Conservation (phyloP, 2,329 filamentous ascomycete species). For the Diplodia mutila region DNA sequence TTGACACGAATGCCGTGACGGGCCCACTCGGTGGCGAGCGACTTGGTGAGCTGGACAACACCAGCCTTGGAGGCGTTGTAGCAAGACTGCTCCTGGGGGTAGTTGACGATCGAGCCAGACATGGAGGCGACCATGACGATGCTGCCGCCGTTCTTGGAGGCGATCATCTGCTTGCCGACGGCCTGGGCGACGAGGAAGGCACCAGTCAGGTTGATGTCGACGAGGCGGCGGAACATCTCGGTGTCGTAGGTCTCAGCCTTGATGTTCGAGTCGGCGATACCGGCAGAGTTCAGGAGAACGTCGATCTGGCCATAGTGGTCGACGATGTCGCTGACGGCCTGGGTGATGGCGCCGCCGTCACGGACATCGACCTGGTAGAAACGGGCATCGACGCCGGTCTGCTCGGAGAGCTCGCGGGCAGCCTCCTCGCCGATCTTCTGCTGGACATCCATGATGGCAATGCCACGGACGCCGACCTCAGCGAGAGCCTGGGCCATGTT, state of each 20-base stretch:
- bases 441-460: conserved; percentile 78
- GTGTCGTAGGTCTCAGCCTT: conserved; percentile 77
- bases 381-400: conserved; percentile 72
- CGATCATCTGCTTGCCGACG: conserved; percentile 64
- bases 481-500: conserved; percentile 78
- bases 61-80: conserved; percentile 86
- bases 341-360: conserved; percentile 69
- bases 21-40: conserved; percentile 82
- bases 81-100: conserved; percentile 74
- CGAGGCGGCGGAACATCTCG: conserved; percentile 75
- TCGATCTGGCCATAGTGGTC: conserved; percentile 71
- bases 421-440: conserved; percentile 73
- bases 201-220: conserved; percentile 82
- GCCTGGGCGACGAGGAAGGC: conserved; percentile 75
- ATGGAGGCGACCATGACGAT: conserved; percentile 77
- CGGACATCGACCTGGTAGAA: conserved; percentile 82
- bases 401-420: conserved; percentile 69
- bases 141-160: conserved; percentile 69
- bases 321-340: conserved; percentile 68
- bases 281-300: conserved; percentile 78
- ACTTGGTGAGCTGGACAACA: conserved; percentile 77
- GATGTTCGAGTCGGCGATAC: conserved; percentile 83
- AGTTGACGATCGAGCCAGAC: conserved; percentile 50
- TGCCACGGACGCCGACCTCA: conserved; percentile 73
- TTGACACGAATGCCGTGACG: conserved; percentile 81